Conservation (phyloP, 202 grass and related monocot species). For the Carex arenaria region DNA sequence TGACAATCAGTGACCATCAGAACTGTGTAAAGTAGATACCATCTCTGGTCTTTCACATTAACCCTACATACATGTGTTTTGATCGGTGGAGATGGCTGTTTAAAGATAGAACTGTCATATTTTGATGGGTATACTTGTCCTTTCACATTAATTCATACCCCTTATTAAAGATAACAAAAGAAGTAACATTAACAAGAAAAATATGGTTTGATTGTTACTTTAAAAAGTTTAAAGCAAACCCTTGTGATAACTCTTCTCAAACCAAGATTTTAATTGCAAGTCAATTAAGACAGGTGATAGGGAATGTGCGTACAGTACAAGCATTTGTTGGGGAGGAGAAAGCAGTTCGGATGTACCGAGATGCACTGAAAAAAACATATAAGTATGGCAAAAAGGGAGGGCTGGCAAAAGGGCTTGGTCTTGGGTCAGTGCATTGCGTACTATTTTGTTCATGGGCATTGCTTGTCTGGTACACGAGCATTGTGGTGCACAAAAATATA, state of each 20-base stretch:
- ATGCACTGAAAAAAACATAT: constrained; percentile 63
- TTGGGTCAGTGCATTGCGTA: constrained; percentile 88
- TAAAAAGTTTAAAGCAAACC: neutral
- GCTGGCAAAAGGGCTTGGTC: constrained; percentile 89
- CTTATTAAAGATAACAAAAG: neutral
- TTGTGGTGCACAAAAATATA: constrained; percentile 82
- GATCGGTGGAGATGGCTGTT: neutral
- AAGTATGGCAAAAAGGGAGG: constrained; percentile 83
- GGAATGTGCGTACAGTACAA: constrained; percentile 94
- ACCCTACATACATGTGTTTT: neutral
- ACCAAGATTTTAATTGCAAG: neutral
- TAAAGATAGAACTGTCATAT: neutral
- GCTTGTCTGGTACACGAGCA: constrained; percentile 86
- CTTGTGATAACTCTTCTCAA: neutral
- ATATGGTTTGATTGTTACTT: neutral
- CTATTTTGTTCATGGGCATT: constrained; percentile 95
- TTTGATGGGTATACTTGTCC: neutral
- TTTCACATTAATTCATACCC: no score
- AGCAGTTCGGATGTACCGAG: constrained; percentile 62
- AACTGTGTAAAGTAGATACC: neutral
- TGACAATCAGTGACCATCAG: neutral
- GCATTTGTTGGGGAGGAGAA: constrained; percentile 96
- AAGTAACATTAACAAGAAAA: neutral
- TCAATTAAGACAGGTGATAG: constrained; percentile 52
- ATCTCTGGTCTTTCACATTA: neutral